Conservation (phyloP, 2,329 filamentous ascomycete genomes). For the Pseudogymnoascus pannorum region DNA sequence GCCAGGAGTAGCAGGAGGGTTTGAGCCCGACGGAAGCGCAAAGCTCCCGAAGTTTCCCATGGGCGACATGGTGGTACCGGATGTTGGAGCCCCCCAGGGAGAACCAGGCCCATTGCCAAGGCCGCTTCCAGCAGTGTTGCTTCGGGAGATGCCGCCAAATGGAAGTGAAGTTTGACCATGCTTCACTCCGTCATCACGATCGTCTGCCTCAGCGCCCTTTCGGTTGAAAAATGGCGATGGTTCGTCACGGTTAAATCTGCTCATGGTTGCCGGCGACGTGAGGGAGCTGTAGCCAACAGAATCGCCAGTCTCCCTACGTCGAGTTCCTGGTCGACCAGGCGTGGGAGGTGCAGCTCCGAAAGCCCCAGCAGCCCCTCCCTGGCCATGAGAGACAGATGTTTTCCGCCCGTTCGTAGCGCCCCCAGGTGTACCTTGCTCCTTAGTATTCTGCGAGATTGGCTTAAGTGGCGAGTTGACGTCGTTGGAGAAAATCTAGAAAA, state of each 20-base stretch:
- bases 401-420: slow-evolving; percentile 64
- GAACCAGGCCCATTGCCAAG: slow-evolving; percentile 37
- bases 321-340: slow-evolving; percentile 62
- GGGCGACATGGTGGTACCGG: slow-evolving; percentile 58
- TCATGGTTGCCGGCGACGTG: slow-evolving; percentile 53
- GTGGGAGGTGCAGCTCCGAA: slow-evolving; percentile 70
- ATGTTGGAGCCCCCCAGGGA: slow-evolving; percentile 36
- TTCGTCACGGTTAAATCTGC: slow-evolving; percentile 58
- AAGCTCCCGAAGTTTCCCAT: slow-evolving; percentile 91
- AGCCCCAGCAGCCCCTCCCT: slow-evolving; percentile 46
- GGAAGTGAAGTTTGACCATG: slow-evolving; percentile 26
- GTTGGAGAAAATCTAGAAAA: slow-evolving; percentile 62
- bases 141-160: slow-evolving; percentile 45
- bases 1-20: slow-evolving; percentile 45
- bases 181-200: slow-evolving; percentile 27
- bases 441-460: slow-evolving; percentile 61
- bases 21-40: slow-evolving; percentile 50
- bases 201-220: slow-evolving; percentile 41
- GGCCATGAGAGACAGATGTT: slow-evolving; percentile 65
- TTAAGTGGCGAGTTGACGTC: slow-evolving; percentile 95
- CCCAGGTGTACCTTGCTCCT: slow-evolving; percentile 50
- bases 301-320: slow-evolving; percentile 75
- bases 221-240: slow-evolving; percentile 49
- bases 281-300: slow-evolving; percentile 54
- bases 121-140: slow-evolving; percentile 44